Base-by-base conservation (phyloP, 2,329 filamentous ascomycete genomes). In the Pestalotiopsis sp. region DNA sequence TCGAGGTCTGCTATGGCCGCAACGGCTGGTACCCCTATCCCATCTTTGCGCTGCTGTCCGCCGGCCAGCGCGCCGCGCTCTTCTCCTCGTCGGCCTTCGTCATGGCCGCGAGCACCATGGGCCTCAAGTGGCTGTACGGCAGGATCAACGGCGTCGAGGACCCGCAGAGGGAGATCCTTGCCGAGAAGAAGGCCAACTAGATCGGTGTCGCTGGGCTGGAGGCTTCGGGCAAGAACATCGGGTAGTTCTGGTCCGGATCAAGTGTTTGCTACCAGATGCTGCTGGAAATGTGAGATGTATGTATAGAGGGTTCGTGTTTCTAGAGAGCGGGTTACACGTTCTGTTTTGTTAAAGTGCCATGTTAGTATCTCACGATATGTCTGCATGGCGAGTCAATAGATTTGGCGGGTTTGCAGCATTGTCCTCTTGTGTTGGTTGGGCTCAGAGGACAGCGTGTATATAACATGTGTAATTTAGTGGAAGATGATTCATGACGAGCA, bases 21-120 rank as follows among this genome's bases (percentile, higher is more conserved):
- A 94, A 94, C 74, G 88, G 90, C 75, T 88, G 84, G 88, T 97
- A 97, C 74, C 94, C 94, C 0, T 97, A 98, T 79, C 94, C 95
- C 1, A 86, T 97, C 31, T 95, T 98, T 71, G 90, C 85, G 9
- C 77, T 92, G 59, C 82, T 97, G 57, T 86, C 84, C 64, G 92
- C 89, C 0, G 77, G 82, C 63, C 90, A 94, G 75, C 87, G 95
- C 23, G 82, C 90, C 9, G 80, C 87, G 0, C 82, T 97, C 11
- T 97, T 97, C 73, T 85, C 84, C 0, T 81, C 88, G 20, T 92
- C 92, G 57, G 94, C 93, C 0, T 75, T 86, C 1, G 80, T 93
- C 17, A 95, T 97, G 89, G 91, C 92, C 2, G 78, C 84, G 3
- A 93, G 90, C 72, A 95, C 93, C 0, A 82, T 88, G 25, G 80